phyloP scores from a whole-genome alignment of 441 rosid species.

The Gossypium lobatum region DNA sequence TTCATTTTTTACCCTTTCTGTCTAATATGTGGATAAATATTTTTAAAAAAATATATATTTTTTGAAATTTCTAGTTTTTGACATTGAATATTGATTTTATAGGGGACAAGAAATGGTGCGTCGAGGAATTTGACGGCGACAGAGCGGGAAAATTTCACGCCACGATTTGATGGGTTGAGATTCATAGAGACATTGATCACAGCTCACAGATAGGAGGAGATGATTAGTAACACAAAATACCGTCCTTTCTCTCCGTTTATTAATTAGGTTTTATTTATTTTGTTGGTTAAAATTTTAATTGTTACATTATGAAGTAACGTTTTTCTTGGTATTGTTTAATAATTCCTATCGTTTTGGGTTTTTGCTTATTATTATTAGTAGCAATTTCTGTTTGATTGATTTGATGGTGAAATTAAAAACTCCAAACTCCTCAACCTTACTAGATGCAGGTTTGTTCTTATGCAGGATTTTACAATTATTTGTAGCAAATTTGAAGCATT shows the following conservation, averaged over 20 bases:
- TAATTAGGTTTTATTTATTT: not conserved
- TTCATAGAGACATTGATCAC: constrained; percentile 88
- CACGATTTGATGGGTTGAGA: constrained; percentile 78
- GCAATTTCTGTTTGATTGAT: not conserved
- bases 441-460: no score
- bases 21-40: not conserved
- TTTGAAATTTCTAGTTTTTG: not conserved
- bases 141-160: constrained; percentile 50
- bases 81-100: not conserved
- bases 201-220: constrained; percentile 54
- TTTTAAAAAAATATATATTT: not conserved
- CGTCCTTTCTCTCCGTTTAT: not conserved
- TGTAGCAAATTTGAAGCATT: no score
- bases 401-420: not conserved
- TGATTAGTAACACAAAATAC: not conserved
- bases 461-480: no score
- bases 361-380: not conserved
- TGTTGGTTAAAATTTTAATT: not conserved
- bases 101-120: constrained; percentile 22
- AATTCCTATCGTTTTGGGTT: not conserved
- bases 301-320: not conserved
- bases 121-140: constrained; percentile 11
- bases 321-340: not conserved
- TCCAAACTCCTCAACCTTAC: no score
- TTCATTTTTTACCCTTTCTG: not conserved